These are phyloP conservation scores for Penicillium sp. DNA, from an alignment of 2,329 filamentous ascomycete genomes.

Conservation along the genomic window DNA sequence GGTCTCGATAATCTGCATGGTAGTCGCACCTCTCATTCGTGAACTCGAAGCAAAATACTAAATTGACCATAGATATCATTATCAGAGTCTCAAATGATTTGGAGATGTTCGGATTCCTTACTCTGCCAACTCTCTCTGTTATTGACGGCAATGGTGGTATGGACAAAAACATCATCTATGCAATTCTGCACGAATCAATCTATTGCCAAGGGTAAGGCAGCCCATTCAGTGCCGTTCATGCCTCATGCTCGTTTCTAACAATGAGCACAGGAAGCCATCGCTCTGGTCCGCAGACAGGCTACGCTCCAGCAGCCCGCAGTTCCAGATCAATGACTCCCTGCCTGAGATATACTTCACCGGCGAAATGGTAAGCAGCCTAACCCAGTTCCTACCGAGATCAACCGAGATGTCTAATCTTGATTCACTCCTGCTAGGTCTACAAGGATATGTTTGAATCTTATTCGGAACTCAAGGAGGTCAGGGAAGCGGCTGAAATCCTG, in stretches of 20 bases:
- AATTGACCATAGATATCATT: slow-evolving; percentile 55
- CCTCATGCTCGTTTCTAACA: slow-evolving; percentile 3
- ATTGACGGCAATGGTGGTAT: slow-evolving; percentile 69
- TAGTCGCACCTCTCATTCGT: slow-evolving; percentile 27
- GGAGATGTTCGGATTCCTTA: slow-evolving; percentile 72
- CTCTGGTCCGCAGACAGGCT: slow-evolving; percentile 68
- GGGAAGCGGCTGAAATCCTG: slow-evolving; percentile 67
- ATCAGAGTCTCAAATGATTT: slow-evolving; percentile 71
- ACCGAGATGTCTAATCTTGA: background rate
- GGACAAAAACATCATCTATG: slow-evolving; percentile 78
- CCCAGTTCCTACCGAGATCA: background rate
- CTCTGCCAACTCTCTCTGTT: slow-evolving; percentile 64
- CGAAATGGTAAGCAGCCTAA: slow-evolving; percentile 64
- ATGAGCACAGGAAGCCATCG: slow-evolving; percentile 54
- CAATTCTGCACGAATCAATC: slow-evolving; percentile 80
- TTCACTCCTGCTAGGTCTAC: slow-evolving; percentile 55
- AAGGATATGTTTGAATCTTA: slow-evolving; percentile 81
- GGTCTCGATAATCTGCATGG: slow-evolving; percentile 72
- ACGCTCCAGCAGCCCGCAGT: slow-evolving; percentile 42
- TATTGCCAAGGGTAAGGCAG: slow-evolving; percentile 67
- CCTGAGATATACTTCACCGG: slow-evolving; percentile 75
- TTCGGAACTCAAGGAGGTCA: slow-evolving; percentile 68
- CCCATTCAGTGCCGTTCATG: background rate
- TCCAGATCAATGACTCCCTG: slow-evolving; percentile 45
- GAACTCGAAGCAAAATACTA: background rate